Base-by-base conservation (phyloP, 1,139 yeast genomes). In the Candida sanyaensis region DNA sequence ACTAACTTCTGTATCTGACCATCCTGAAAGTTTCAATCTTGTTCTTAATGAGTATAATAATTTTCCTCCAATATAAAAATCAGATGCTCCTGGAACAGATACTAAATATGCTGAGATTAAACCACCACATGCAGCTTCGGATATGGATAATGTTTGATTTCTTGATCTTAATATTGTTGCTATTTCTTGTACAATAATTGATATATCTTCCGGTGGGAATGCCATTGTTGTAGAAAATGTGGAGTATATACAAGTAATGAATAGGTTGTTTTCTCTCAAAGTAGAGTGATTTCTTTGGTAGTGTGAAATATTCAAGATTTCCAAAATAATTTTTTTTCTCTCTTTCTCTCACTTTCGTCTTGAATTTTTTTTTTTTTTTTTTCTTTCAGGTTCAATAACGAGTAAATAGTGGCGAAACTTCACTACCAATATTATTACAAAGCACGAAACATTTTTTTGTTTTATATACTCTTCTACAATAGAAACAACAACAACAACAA, bases 71-170 rank as follows among this genome's bases (percentile, higher is more conserved):
- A 86, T 88, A 59, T 86, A 89, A 66, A 87, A 89, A 50, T 78
- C 71, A 10, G 93, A 86, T 0, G 96, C 96, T 3, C 96, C 96
- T 0, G 96, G 92, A 2, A 87, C 83, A 0, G 93, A 79, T 7
- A 89, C 90, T 36, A 89, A 64, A 59, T 87, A 88, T 0, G 96
- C 88, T 5, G 95, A 85, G 8, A 89, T 70, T 28, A 89, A 74
- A 0, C 96, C 96, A 8, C 96, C 96, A 65, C 96, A 89, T 0
- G 96, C 96, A 8, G 95, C 91, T 61, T 89, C 96, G 4, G 92
- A 83, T 3, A 88, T 84, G 1, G 95, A 88, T 40, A 89, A 69
- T 0, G 96, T 87, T 60, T 84, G 84, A 6, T 75, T 67, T 23
- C 83, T 70, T 11, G 65, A 61, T 29, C 80, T 66, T 37, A 88